Evolutionary conservation across 2,329 filamentous ascomycete species (phyloP), one percentile per base, ranked within the genome.

Genomic region (Corinectria fuckeliana): DNA sequence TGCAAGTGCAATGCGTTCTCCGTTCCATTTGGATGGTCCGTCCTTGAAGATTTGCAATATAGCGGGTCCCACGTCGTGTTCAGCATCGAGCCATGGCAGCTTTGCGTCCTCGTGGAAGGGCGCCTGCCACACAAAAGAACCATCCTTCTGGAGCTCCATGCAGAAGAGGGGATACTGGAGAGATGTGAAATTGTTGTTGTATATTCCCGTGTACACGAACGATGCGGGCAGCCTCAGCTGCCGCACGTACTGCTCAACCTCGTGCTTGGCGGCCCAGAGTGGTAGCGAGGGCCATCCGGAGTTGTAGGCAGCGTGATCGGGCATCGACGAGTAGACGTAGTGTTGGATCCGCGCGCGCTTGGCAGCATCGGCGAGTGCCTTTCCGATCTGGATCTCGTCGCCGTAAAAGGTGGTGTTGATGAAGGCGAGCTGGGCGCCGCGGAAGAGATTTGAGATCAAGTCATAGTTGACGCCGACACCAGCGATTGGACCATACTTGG

Each of bases 131-230:
- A 89, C 81, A 74, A 97, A 97, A 53, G 91, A 93, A 16, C 92
- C 93, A 69, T 97, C 92, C 1, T 82, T 76, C 76, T 92, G 88
- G 45, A 96, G 80, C 64, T 96, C 92, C 91, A 97, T 96, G 78
- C 93, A 95, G 80, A 98, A 98, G 4, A 98, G 83, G 1, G 95
- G 95, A 72, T 97, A 98, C 1, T 88, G 88, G 28, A 97, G 83
- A 45, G 91, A 95, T 26, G 94, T 98, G 78, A 98, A 99, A 75
- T 99, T 98, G 78, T 98, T 98, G 82, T 98, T 97, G 82, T 98
- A 99, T 70, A 97, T 97, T 60, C 94, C 95, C 9, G 93, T 92
- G 77, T 97, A 97, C 65, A 97, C 89, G 75, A 97, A 98, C 0
- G 94, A 98, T 1, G 93, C 88, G 0, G 92, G 92, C 10, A 97